phyloP scores from a whole-genome alignment of 2,329 filamentous ascomycete genomes.

The Aspergillus ibericus region DNA sequence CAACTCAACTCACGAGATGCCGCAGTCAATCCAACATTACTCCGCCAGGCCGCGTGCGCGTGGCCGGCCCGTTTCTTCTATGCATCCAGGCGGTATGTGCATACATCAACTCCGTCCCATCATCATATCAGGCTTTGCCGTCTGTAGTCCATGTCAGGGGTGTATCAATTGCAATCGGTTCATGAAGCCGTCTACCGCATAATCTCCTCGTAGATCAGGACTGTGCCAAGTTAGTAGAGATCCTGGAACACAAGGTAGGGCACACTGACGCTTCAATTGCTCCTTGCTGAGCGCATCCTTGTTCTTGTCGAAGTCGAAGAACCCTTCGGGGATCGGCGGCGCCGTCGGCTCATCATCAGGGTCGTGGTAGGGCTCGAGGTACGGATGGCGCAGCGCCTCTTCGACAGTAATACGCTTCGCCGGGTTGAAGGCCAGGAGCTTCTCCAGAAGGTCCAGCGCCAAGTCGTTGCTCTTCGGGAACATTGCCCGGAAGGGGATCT shows the following conservation, averaged over 20 bases:
- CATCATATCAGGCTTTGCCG: slow-evolving; percentile 6
- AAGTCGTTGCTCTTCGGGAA: slow-evolving; percentile 99
- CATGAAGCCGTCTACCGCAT: slow-evolving; percentile 58
- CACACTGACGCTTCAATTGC: slow-evolving; percentile 75
- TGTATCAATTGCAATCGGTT: slow-evolving; percentile 2
- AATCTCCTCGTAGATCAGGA: slow-evolving; percentile 95
- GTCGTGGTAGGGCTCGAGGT: slow-evolving; percentile 98
- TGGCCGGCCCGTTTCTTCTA: slow-evolving; percentile 9
- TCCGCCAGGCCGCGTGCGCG: background rate
- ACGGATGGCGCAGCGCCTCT: slow-evolving; percentile 94
- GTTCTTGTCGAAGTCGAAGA: slow-evolving; percentile 99
- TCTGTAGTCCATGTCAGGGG: background rate
- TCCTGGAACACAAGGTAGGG: background rate
- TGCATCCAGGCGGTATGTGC: slow-evolving; percentile 22
- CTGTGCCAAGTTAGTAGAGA: slow-evolving; percentile 39
- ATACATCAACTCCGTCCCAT: slow-evolving; percentile 8
- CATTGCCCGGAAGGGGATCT: slow-evolving; percentile 94
- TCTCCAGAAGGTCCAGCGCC: slow-evolving; percentile 90
- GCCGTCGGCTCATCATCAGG: slow-evolving; percentile 97
- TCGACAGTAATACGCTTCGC: slow-evolving; percentile 98
- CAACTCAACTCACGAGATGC: slow-evolving; percentile 1
- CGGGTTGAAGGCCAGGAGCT: slow-evolving; percentile 94
- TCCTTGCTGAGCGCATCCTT: slow-evolving; percentile 99
- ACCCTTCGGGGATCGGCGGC: slow-evolving; percentile 94
- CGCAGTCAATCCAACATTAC: slow-evolving; percentile 3